These are phyloP conservation scores for Arachis hypogaea DNA, from an alignment of 306 rosid genomes.

Conservation along the genomic window DNA sequence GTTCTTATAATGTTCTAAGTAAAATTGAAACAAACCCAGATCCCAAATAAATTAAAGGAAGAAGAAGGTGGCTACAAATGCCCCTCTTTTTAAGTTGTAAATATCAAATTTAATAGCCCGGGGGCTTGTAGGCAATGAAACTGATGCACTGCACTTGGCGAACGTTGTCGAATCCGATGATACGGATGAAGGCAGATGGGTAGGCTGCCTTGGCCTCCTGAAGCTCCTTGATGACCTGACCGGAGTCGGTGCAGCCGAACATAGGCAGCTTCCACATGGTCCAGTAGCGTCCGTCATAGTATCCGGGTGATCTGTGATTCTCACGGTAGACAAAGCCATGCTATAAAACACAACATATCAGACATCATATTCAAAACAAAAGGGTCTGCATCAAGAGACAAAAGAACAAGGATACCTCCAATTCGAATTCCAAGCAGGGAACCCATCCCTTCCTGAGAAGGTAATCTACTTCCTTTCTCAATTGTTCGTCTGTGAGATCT, in stretches of 20 bases:
- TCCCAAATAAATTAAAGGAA: conserved; percentile 15
- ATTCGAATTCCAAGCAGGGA: conserved; percentile 79
- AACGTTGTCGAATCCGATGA: conserved; percentile 81
- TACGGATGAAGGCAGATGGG: conserved; percentile 53
- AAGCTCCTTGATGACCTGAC: conserved; percentile 60
- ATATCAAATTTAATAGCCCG: conserved; percentile 3
- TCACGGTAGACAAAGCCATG: conserved; percentile 60
- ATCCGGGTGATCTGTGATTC: conserved; percentile 63
- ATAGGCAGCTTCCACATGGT: conserved; percentile 90
- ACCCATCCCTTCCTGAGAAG: conserved; percentile 62
- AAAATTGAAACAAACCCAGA: conserved; percentile 28
- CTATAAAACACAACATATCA: conserved; percentile 35
- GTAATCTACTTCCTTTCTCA: conserved; percentile 66
- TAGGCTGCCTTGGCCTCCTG: conserved; percentile 48
- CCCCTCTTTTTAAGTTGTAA: not conserved
- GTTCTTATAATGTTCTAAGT: conserved; percentile 4
- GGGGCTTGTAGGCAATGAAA: conserved; percentile 79
- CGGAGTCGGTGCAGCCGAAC: conserved; percentile 69
- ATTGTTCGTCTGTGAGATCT: not conserved
- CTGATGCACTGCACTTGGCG: conserved; percentile 86
- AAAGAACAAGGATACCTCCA: conserved; percentile 36
- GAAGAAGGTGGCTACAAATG: conserved; percentile 10
- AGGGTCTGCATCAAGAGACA: too few species aligned
- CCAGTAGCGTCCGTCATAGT: conserved; percentile 86
- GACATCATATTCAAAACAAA: not conserved